A percentile compares a stretch with the other conserved stretches of the same genome.
Evolutionary conservation across 176 grass and related monocot species (phyloP).

Genomic region (bread wheat (Triticum aestivum)): DNA sequence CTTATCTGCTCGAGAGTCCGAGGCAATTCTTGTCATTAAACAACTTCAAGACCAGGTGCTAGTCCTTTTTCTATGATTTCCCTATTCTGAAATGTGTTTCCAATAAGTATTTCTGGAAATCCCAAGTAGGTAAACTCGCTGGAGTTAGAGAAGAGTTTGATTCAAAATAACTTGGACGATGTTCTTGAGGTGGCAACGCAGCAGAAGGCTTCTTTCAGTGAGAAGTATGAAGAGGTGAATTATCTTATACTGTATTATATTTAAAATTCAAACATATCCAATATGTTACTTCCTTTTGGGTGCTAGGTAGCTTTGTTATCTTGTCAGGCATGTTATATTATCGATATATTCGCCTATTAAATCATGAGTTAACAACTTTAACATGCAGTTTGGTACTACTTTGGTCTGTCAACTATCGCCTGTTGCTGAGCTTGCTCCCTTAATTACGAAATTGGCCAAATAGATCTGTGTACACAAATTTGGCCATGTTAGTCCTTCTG

Average conservation of each 20-base stretch:
- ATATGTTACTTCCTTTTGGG: not conserved
- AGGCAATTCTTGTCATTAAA: conserved; percentile 90
- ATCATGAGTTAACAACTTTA: not conserved
- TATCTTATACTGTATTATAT: not conserved
- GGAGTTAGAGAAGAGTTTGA: conserved; percentile 72
- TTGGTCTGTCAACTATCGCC: not conserved
- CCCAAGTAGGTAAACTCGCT: conserved; percentile 70
- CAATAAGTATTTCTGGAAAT: conserved; percentile 25
- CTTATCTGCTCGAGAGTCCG: conserved; percentile 76
- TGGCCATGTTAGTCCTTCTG: not conserved
- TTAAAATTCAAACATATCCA: conserved; percentile 10
- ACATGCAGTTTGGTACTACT: conserved; percentile 1
- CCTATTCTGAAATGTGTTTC: conserved; percentile 16
- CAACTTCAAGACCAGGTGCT: conserved; percentile 89
- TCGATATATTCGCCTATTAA: not conserved
- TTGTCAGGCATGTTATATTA: not conserved
- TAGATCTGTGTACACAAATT: not conserved
- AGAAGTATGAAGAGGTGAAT: conserved; percentile 80
- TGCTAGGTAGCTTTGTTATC: not conserved
- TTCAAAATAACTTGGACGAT: conserved; percentile 79
- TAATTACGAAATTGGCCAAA: not conserved
- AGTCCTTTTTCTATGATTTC: conserved; percentile 16
- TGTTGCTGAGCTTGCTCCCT: not conserved
- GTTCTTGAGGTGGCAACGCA: conserved; percentile 74
- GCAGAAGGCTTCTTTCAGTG: conserved; percentile 63